phyloP scores from a whole-genome alignment of 2,329 filamentous ascomycete genomes.

The Trichoderma harzianum region DNA sequence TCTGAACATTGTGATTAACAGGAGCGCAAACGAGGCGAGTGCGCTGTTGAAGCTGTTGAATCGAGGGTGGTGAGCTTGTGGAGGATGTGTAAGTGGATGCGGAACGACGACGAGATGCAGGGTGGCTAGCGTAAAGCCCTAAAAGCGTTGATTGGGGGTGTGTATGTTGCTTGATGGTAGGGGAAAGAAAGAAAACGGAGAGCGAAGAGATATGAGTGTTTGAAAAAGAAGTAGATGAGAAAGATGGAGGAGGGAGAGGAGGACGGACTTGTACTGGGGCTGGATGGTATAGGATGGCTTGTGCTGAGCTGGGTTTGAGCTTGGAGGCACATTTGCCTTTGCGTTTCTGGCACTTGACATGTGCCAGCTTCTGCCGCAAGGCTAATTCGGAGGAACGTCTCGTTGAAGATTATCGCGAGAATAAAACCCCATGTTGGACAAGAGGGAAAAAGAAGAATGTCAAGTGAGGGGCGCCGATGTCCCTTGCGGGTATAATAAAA shows the following conservation, averaged over 20 bases:
- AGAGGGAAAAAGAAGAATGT: neutral
- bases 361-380: neutral
- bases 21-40: neutral
- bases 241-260: too few relatives aligned
- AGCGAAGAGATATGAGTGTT: neutral
- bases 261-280: too few relatives aligned
- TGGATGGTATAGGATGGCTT: too few relatives aligned
- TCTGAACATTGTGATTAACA: neutral
- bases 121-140: neutral
- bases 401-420: neutral
- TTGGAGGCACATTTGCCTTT: too few relatives aligned
- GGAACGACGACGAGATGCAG: neutral
- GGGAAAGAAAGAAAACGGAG: too few relatives aligned
- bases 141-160: neutral
- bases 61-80: neutral
- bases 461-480: neutral
- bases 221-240: neutral
- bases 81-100: neutral
- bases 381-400: neutral
- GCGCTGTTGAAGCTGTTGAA: neutral
- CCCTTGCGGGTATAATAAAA: neutral
- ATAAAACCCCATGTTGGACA: neutral
- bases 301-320: too few relatives aligned
- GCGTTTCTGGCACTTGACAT: neutral
- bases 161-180: neutral